Base-by-base conservation (phyloP, 2,329 filamentous ascomycete species). In the Pseudopyricularia cyperi region DNA sequence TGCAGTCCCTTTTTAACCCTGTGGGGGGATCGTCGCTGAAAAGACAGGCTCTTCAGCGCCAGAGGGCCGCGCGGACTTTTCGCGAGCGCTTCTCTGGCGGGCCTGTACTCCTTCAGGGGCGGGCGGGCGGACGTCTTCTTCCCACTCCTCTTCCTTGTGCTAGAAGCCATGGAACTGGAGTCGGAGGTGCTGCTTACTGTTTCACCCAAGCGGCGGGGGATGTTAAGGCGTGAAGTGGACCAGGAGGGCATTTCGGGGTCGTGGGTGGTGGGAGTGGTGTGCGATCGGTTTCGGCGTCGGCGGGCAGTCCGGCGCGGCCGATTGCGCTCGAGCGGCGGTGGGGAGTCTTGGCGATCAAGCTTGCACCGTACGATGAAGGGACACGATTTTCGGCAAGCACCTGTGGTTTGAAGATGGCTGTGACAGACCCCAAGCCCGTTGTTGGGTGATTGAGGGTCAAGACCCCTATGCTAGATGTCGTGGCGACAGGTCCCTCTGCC, bases 191-290 rank as follows among this genome's bases (percentile, higher is more conserved):
- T 55, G 56, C 69, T 60, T 67, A 72, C 69, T 57, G 70, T 67
- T 57, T 73, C 71, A 61, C 71, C 71, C 55, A 74, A 70, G 50
- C 70, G 70, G 61, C 71, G 71, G 51, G 70, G 70, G 63, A 74
- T 19, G 24, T 44, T 44, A 2, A 44, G 39, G 22, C 39, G 39
- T 19, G 39, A 44, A 24, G 19, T 44, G 22, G 19, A 24, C 39
- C 39, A 61, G 28, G 62, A 48, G 33, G 44, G 34, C 51, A 52
- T 52, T 14, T 33, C 19, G 19, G 12, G 11, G 39, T 24, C 19
- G 19, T 14, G 39, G 8, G 17, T 3, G 9, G 39, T 44, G 22
- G 12, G 11, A 17, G 39, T 11, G 37, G 34, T n/a, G 19, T 34
- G 28, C 24, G 33, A 33, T 37, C 48, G 48, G 17, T 35, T 39